A percentile compares a stretch with the other conserved stretches of the same genome.
Conservation (phyloP, 352 stramenopile species). For the Globisporangium emineosum region DNA sequence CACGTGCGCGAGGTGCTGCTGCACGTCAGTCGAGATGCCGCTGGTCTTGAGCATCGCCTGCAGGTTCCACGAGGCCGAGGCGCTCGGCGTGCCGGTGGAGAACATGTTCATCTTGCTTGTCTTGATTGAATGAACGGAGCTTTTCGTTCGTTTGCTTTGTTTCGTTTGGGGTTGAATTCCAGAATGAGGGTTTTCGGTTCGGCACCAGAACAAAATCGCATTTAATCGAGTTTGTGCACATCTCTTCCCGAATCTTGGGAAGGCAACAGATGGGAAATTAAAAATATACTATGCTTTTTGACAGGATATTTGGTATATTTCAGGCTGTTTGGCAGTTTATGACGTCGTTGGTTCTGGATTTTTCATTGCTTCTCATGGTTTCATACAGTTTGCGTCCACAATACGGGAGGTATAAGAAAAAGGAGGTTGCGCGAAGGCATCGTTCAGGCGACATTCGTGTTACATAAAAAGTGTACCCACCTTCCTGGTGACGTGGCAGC, state of each 20-base stretch:
- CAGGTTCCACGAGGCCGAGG: slow-evolving; percentile 26
- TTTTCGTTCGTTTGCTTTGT: background rate
- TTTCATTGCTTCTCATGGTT: background rate
- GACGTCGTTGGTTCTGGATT: background rate
- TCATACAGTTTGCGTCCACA: background rate
- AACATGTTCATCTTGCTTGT: slow-evolving; percentile 30
- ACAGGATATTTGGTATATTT: background rate
- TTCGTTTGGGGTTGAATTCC: background rate
- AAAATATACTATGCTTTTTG: background rate
- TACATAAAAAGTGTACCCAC: slow-evolving; percentile 7
- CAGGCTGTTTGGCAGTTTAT: background rate
- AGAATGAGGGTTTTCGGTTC: slow-evolving; percentile 1
- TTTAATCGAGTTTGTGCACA: background rate
- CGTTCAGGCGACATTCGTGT: background rate
- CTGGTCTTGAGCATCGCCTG: slow-evolving; percentile 23
- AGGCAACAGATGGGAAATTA: slow-evolving; percentile 5
- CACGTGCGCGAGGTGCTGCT: slow-evolving; percentile 35
- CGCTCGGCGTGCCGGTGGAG: slow-evolving; percentile 68
- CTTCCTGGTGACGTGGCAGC: background rate
- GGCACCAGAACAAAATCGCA: background rate
- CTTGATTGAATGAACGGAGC: background rate
- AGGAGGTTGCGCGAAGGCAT: slow-evolving; percentile 14
- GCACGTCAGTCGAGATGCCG: slow-evolving; percentile 18
- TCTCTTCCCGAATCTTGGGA: background rate
- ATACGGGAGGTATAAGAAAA: background rate